A percentile compares a stretch with the other conserved stretches of the same genome.
Evolutionary conservation across 371 early-diverging fungal species (phyloP).

Genomic region (Actinomucor elegans): DNA sequence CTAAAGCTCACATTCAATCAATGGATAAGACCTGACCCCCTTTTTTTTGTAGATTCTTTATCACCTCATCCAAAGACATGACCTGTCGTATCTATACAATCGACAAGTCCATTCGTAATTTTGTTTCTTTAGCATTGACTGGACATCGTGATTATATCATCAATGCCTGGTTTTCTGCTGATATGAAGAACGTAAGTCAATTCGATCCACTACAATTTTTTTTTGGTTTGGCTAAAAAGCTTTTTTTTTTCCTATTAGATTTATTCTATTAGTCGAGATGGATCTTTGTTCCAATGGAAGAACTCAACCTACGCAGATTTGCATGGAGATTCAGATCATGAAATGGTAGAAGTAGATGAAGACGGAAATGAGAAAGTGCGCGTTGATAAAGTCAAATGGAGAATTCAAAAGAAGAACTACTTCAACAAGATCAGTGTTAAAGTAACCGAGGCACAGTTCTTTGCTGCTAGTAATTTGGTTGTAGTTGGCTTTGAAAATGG

Average conservation of each 20-base stretch:
- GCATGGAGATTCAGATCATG: slow-evolving; percentile 38
- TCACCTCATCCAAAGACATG: slow-evolving; percentile 92
- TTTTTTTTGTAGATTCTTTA: slow-evolving; percentile 55
- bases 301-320: slow-evolving; percentile 43
- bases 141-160: slow-evolving; percentile 88
- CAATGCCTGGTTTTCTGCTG: slow-evolving; percentile 89
- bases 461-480: slow-evolving; percentile 70
- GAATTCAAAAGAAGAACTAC: slow-evolving; percentile 62
- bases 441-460: slow-evolving; percentile 83
- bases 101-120: slow-evolving; percentile 60
- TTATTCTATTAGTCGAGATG: slow-evolving; percentile 89
- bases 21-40: not conserved
- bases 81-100: slow-evolving; percentile 80
- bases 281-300: slow-evolving; percentile 86
- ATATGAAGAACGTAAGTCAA: slow-evolving; percentile 59
- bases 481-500: slow-evolving; percentile 92
- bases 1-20: too few relatives aligned
- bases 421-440: slow-evolving; percentile 74
- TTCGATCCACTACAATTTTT: not conserved
- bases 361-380: slow-evolving; percentile 44
- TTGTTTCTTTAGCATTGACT: slow-evolving; percentile 69
- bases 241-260: slow-evolving; percentile 43
- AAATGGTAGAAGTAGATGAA: slow-evolving; percentile 55
- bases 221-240: not conserved
- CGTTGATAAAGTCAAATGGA: slow-evolving; percentile 60